phyloP scores from a whole-genome alignment of 169 alveolate species.

The Besnoitia besnoiti region DNA sequence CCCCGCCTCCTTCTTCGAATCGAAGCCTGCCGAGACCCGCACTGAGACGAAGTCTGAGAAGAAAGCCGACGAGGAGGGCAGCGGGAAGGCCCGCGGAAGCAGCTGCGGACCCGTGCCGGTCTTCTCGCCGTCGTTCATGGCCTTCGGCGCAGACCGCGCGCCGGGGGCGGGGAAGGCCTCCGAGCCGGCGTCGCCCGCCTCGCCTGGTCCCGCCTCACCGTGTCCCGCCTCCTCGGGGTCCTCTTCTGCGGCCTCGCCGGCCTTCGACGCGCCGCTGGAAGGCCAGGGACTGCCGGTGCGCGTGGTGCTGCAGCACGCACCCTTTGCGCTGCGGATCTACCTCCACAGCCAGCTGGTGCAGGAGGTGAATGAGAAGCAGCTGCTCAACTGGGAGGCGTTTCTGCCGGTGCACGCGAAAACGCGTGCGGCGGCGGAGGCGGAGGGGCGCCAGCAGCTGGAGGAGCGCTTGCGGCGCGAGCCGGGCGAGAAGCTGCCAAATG shows the following conservation, averaged over 20 bases:
- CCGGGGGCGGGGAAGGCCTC: no score
- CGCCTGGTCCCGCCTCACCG: no score
- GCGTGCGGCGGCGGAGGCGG: neutral
- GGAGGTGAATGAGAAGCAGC: slow-evolving; percentile 31
- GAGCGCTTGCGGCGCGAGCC: neutral
- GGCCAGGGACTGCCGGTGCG: neutral
- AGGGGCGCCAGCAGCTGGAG: neutral
- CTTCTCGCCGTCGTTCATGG: no score
- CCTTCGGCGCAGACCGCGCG: no score
- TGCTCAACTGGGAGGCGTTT: slow-evolving; percentile 30
- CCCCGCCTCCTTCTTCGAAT: neutral
- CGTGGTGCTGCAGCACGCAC: slow-evolving; percentile 5
- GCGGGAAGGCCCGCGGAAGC: neutral
- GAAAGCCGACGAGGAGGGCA: neutral
- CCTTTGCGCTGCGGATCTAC: neutral
- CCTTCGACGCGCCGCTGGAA: neutral
- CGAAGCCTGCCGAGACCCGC: neutral
- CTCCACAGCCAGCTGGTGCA: neutral
- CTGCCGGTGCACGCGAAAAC: neutral
- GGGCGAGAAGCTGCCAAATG: neutral
- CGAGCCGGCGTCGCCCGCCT: no score
- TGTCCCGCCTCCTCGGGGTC: no score
- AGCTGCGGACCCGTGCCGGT: no score
- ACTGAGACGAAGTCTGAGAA: neutral
- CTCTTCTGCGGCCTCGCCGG: neutral